Percentiles rank a stretch among this genome's conserved stretches.
Evolutionary conservation across 495 filamentous ascomycete genomes (phyloP).

Genomic region (Lophiotrema nucula): DNA sequence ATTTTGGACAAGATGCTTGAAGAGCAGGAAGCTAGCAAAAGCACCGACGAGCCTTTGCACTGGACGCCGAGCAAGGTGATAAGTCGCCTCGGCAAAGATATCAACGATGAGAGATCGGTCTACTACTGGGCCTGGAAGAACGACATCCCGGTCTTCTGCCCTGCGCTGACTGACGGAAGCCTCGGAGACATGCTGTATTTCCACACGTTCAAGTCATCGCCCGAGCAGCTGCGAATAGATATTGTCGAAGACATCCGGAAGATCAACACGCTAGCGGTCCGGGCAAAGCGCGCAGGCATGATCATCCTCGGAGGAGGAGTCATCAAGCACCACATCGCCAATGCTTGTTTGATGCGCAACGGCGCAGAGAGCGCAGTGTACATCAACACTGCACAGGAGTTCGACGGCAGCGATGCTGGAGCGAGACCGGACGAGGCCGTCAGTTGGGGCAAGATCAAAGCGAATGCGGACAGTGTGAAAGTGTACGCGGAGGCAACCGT

Average conservation of each 20-base stretch:
- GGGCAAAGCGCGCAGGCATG: conserved; percentile 82
- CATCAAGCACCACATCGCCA: conserved; percentile 96
- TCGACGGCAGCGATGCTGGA: conserved; percentile 95
- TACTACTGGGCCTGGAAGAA: conserved; percentile 95
- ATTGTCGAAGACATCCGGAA: conserved; percentile 85
- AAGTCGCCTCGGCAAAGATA: conserved; percentile 80
- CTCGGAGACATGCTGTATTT: conserved; percentile 98
- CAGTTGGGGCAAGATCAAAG: conserved; percentile 97
- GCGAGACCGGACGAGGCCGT: conserved; percentile 95
- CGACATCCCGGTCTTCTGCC: conserved; percentile 93
- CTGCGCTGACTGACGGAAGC: conserved; percentile 90
- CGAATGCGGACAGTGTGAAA: conserved; percentile 82
- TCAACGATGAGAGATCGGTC: conserved; percentile 83
- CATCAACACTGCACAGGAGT: conserved; percentile 94
- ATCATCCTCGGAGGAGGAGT: conserved; percentile 91
- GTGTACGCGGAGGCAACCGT: conserved; percentile 92
- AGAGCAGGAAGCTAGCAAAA: conserved; percentile 77
- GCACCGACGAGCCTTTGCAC: conserved; percentile 63
- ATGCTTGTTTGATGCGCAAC: conserved; percentile 94
- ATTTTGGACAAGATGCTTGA: conserved; percentile 87
- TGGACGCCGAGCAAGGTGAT: conserved; percentile 94
- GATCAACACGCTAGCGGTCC: conserved; percentile 85
- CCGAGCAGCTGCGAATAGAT: conserved; percentile 73
- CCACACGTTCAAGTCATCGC: conserved; percentile 85
- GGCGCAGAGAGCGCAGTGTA: conserved; percentile 95